Evolutionary conservation across 2,329 filamentous ascomycete genomes (phyloP), one percentile per base, ranked within the genome.

Genomic region (Colletotrichum spaethianum): DNA sequence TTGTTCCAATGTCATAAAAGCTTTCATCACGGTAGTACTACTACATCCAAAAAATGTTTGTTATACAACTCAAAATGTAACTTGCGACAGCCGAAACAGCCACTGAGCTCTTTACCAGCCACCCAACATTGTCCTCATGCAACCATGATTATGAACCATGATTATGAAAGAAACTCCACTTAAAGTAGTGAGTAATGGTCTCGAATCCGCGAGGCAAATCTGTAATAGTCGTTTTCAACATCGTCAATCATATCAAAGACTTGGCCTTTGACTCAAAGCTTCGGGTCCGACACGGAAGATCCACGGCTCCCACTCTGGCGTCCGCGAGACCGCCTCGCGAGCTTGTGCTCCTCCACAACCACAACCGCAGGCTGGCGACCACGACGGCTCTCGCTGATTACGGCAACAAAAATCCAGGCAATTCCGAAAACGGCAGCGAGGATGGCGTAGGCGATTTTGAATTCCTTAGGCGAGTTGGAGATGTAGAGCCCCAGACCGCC

Each of bases 401-500:
- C 28, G 0, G 82, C 81, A 1, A 79, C 63, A 0, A 77, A 48
- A 28, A 84, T 62, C 85, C 84, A 86, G 1, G 83, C 42, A 1
- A 78, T 59, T 75, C 82, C 82, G 46, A 84, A 75, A 48, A 85
- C 38, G 16, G 68, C 82, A 1, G 83, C 82, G 0, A 86, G 78
- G 38, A 83, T 79, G 28, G 78, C 76, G 70, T 86, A 86, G 12
- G 81, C 82, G 1, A 78, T 75, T 74, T 82, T 80, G 61, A 77
- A 52, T 3, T 74, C 67, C 23, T 62, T 59, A 0, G 75, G 36
- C 0, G 81, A 81, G 20, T 74, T 70, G 11, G 84, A 80, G 4
- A 86, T 75, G n/a, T 77, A 74, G 40, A 87, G 75, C 0, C 85
- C 85, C 1, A 86, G 77, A 0, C 83, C 84, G 3, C 85, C 85